Evolutionary conservation across 306 rosid species (phyloP).

Genomic region (Lupinus albus): DNA sequence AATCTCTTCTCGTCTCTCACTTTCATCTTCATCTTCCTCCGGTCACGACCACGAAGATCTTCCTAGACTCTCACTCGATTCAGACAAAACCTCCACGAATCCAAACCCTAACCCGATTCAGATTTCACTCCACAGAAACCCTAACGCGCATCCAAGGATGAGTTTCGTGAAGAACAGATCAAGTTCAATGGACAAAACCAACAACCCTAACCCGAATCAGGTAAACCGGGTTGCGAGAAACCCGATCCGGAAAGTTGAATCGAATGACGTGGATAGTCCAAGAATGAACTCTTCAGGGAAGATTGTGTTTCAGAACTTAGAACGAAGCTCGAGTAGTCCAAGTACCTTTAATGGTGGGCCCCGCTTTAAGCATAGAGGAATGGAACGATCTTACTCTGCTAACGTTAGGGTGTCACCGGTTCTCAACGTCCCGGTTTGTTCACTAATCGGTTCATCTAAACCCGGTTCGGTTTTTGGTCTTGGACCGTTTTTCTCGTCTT

Average conservation of each 20-base stretch:
- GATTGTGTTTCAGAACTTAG: constrained; percentile 86
- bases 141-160: constrained; percentile 50
- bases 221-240: constrained; percentile 58
- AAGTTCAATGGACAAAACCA: constrained; percentile 40
- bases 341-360: constrained; percentile 95
- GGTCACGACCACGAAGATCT: constrained; percentile 92
- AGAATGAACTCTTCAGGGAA: constrained; percentile 94
- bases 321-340: constrained; percentile 94
- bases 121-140: constrained; percentile 39
- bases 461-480: constrained; percentile 82
- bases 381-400: constrained; percentile 94
- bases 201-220: background rate
- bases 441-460: constrained; percentile 74
- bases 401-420: constrained; percentile 93
- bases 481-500: constrained; percentile 73
- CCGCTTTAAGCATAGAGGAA: constrained; percentile 75
- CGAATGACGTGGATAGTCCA: constrained; percentile 64
- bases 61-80: constrained; percentile 73
- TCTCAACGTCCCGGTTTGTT: constrained; percentile 89
- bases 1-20: constrained; percentile 76
- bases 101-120: constrained; percentile 36
- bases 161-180: constrained; percentile 59
- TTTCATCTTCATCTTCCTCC: constrained; percentile 78
- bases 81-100: constrained; percentile 57
- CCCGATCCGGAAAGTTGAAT: constrained; percentile 56